These are phyloP conservation scores for Fusarium sp. DNA, from an alignment of 2,329 filamentous ascomycete genomes.

Conservation along the genomic window DNA sequence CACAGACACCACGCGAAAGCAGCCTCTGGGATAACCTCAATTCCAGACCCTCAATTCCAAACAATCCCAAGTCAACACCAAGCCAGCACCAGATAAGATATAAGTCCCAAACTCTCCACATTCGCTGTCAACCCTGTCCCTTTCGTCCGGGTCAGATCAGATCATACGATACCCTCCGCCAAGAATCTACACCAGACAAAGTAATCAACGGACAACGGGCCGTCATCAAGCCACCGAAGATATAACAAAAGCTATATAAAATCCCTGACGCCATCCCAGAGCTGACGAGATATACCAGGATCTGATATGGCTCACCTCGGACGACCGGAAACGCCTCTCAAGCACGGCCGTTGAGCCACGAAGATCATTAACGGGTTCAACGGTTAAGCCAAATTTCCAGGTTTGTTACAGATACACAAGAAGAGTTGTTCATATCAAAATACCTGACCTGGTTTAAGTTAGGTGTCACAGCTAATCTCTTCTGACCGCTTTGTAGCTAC, in stretches of 20 bases:
- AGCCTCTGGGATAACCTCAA: conserved; percentile 9
- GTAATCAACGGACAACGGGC: neutral
- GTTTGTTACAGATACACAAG: neutral
- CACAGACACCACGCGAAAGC: neutral
- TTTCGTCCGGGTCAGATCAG: neutral
- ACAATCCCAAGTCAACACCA: too few relatives aligned
- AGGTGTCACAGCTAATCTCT: neutral
- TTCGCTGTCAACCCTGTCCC: neutral
- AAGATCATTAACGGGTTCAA: neutral
- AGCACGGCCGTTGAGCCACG: neutral
- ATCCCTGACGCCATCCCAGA: conserved; percentile 5
- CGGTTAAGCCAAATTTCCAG: neutral
- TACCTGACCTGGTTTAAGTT: neutral
- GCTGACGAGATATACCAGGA: neutral
- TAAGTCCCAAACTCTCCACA: too few relatives aligned
- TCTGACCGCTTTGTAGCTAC: neutral
- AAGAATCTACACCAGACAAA: conserved; percentile 3
- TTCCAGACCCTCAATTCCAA: too few relatives aligned
- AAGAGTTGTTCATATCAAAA: neutral
- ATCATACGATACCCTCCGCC: conserved; percentile 8
- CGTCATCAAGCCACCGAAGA: conserved; percentile 4
- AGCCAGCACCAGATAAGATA: too few relatives aligned
- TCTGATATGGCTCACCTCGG: conserved; percentile 6
- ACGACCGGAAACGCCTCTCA: conserved; percentile 12
- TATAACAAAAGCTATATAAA: neutral